phyloP scores from a whole-genome alignment of 495 filamentous ascomycete genomes.

The Chaetomidium leptoderma region DNA sequence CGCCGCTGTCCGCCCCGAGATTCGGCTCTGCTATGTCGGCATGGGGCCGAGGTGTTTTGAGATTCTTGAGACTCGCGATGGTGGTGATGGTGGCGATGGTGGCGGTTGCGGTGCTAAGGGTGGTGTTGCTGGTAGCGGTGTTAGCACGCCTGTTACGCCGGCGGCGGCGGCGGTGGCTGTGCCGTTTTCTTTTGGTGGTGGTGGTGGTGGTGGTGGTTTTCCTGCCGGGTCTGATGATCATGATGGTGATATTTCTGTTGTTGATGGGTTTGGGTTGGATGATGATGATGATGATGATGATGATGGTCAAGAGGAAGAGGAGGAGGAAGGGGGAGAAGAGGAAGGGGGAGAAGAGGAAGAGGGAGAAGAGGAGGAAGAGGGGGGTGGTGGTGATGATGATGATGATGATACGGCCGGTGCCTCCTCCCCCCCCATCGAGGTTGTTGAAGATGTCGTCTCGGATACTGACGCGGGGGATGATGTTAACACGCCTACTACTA shows the following conservation, averaged over 20 bases:
- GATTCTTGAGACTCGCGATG: constrained; percentile 63
- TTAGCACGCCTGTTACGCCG: constrained; percentile 27
- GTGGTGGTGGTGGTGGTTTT: background rate
- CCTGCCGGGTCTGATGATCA: background rate
- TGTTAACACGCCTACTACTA: constrained; percentile 38
- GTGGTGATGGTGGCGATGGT: background rate
- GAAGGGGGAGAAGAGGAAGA: constrained; percentile 47
- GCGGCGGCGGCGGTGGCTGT: background rate
- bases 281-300: background rate
- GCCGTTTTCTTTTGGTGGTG: background rate
- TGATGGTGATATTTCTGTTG: background rate
- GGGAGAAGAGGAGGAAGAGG: constrained; percentile 5
- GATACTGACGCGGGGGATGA: constrained; percentile 25
- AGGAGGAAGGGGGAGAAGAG: constrained; percentile 46
- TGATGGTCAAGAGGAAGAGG: constrained; percentile 33
- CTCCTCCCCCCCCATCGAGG: no score
- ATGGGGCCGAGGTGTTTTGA: constrained; percentile 81
- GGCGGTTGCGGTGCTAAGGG: background rate
- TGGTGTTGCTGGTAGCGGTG: background rate
- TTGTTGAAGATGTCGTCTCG: no score
- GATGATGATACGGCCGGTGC: no score
- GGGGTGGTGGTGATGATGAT: background rate
- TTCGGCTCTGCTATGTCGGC: constrained; percentile 80
- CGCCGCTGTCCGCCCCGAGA: constrained; percentile 78
- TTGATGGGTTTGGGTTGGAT: background rate